Conservation (phyloP, 78 protist species). For the Dictyostelium brefeldianum region DNA sequence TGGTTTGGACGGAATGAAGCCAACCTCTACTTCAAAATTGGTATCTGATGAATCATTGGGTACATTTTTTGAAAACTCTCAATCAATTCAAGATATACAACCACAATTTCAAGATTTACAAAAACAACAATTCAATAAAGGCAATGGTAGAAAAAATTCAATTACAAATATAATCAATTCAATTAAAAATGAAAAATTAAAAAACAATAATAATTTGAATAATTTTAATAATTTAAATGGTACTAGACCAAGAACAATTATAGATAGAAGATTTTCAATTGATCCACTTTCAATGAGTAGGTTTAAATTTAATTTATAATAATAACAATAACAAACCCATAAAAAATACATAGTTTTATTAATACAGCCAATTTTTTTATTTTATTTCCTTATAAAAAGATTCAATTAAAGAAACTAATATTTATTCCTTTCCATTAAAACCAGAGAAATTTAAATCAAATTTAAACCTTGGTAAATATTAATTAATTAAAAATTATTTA, state of each 20-base stretch:
- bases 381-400: not conserved
- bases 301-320: not conserved
- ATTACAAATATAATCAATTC: not conserved
- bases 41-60: not conserved
- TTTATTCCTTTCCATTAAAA: not conserved
- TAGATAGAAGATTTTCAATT: slow-evolving; percentile 23
- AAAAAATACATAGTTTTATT: not conserved
- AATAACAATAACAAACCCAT: not conserved
- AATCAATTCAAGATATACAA: not conserved
- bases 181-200: not conserved
- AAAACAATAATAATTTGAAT: not conserved
- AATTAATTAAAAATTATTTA: not conserved
- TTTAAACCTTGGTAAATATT: not conserved
- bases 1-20: not conserved
- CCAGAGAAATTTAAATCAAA: not conserved
- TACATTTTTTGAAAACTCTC: not conserved
- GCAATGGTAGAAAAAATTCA: not conserved
- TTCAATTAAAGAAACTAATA: not conserved
- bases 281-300: not conserved
- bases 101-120: not conserved
- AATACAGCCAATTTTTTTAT: not conserved
- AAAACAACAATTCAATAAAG: not conserved
- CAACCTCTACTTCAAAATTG: not conserved
- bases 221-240: not conserved
- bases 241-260: not conserved